Evolutionary conservation across 768 basidiomycete species (phyloP).

Genomic region (Suillus clintonianus): DNA sequence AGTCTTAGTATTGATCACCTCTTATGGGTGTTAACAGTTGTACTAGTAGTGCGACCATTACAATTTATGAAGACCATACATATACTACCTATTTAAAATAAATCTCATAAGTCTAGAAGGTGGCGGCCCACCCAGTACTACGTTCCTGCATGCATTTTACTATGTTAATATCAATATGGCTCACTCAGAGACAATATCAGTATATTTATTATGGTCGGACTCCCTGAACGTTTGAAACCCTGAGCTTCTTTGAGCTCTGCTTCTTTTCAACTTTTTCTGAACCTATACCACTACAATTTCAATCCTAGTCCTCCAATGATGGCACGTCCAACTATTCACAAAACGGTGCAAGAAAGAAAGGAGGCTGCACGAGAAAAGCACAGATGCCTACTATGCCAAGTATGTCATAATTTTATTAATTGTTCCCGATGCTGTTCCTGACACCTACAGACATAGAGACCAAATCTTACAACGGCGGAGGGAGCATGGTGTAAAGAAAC

Average conservation of each 20-base stretch:
- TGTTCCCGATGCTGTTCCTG: not conserved
- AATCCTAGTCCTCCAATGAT: not conserved
- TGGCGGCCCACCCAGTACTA: not conserved
- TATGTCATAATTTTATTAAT: not conserved
- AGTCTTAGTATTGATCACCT: not conserved
- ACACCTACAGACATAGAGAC: not conserved
- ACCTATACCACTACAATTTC: not conserved
- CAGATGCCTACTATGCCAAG: not conserved
- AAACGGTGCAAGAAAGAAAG: not conserved
- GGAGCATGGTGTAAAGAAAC: not conserved
- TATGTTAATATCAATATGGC: not conserved
- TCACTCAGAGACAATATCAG: not conserved
- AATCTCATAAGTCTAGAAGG: not conserved
- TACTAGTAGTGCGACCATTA: not conserved
- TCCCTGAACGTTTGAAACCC: not conserved
- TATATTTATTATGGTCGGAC: not conserved
- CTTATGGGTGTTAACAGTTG: not conserved
- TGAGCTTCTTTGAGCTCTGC: not conserved
- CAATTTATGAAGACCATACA: not conserved
- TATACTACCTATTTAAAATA: not conserved
- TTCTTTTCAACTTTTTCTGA: not conserved
- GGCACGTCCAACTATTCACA: not conserved
- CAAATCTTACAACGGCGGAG: not conserved
- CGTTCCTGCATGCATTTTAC: not conserved
- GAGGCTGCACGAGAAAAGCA: not conserved